Base-by-base conservation (phyloP, 1,284 basidiomycete genomes). In the Cryptococcus wingfieldii region DNA sequence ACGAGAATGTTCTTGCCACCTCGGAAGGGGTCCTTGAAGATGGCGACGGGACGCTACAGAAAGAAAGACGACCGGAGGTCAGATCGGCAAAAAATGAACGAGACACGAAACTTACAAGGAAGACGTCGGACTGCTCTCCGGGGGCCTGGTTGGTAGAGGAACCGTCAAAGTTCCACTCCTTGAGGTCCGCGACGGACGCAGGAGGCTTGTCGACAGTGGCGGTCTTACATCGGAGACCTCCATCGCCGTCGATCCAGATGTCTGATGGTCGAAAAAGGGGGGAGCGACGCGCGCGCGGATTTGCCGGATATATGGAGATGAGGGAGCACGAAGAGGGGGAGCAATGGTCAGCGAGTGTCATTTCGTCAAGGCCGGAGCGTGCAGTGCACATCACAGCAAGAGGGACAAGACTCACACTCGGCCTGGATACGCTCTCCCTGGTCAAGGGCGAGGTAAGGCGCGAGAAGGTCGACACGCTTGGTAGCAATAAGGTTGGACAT, bases 1-100 rank as follows among this genome's bases (percentile, higher is more conserved):
- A 97, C 93, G 62, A 97, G 85, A 74, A 97, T 95, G 83, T 97
- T 97, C 81, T 94, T 87, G 62, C 95, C 95, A 51, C 92, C 89
- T 70, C 96, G 93, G 93, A 98, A 98, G 54, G 96, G 96, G 77
- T 99, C 96, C 73, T 89, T 94, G 87, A 96, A 99, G 81, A 94
- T 94, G 71, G 94, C 86, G 60, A 86, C 92, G 52, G 96, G 96
- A 66, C 95, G 90, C 72, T 76, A 54, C 9, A n/a, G 18, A 10
- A 12, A 27, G 18, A 28, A 41, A 39, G 10, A n/a, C 12, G 43
- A 14, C 43, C 16, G 16, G n/a, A 45, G 37, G 12, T 43, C n/a
- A 45, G 27, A 9, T 31, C 10, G 18, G 12, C 37, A 23, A 48
- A 27, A 25, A 13, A 48, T 8, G 27, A 19, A 12, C 38, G 25